Conservation (phyloP, 1,284 basidiomycete species). For the Abortiporus biennis region DNA sequence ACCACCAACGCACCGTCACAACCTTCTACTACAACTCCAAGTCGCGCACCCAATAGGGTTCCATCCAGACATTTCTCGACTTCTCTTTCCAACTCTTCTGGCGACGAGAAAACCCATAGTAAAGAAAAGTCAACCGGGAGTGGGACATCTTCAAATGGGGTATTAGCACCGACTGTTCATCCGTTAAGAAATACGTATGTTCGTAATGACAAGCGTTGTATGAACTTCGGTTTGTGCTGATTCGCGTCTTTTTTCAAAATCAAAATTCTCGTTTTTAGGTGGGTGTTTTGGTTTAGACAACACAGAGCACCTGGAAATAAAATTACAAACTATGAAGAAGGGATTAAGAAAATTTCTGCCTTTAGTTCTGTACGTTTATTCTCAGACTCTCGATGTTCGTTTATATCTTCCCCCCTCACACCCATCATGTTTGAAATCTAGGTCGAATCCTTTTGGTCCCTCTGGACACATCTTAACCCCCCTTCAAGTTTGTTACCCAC, state of each 20-base stretch:
- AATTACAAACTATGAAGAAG: constrained; percentile 76
- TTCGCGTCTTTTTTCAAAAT: background rate
- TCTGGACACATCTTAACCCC: constrained; percentile 74
- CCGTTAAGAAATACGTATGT: constrained; percentile 83
- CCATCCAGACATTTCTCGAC: constrained; percentile 75
- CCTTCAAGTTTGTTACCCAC: constrained; percentile 72
- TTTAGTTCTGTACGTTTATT: constrained; percentile 62
- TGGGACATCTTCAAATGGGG: constrained; percentile 30
- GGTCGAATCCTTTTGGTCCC: constrained; percentile 82
- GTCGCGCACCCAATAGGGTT: background rate
- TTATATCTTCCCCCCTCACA: background rate
- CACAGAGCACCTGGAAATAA: constrained; percentile 78
- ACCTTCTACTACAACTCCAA: constrained; percentile 24
- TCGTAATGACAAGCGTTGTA: constrained; percentile 35
- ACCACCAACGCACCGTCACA: constrained; percentile 5
- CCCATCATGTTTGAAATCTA: constrained; percentile 20
- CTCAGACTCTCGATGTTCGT: constrained; percentile 16
- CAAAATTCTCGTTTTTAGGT: constrained; percentile 35
- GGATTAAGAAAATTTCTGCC: constrained; percentile 78
- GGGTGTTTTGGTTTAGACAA: constrained; percentile 84
- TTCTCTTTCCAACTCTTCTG: constrained; percentile 37
- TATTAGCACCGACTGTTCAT: constrained; percentile 37
- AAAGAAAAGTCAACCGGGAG: constrained; percentile 34
- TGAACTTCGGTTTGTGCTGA: constrained; percentile 16
- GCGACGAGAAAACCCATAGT: constrained; percentile 36